phyloP scores from a whole-genome alignment of 2,329 filamentous ascomycete genomes.

The Epichloe glyceriae region DNA sequence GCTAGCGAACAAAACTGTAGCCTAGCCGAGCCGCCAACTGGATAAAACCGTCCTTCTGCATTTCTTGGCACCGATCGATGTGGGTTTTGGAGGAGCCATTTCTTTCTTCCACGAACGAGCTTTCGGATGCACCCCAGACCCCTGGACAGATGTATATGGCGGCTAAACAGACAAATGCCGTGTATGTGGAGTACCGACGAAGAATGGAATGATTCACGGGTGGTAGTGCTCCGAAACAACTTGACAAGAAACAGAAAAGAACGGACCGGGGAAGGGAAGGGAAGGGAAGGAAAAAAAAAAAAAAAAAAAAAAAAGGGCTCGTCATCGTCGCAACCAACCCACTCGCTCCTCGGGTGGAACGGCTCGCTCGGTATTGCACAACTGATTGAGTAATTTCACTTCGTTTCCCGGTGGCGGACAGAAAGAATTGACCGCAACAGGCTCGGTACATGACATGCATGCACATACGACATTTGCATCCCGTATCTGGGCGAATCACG shows the following conservation, averaged over 20 bases:
- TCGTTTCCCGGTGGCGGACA: too few species aligned
- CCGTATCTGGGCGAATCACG: slow-evolving; percentile 3
- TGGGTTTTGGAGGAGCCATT: background rate
- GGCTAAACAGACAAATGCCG: background rate
- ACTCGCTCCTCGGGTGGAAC: background rate
- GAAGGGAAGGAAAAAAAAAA: background rate
- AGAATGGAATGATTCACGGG: too few species aligned
- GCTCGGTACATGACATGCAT: background rate
- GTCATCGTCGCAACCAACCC: background rate
- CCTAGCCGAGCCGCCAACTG: background rate
- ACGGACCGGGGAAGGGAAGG: too few species aligned
- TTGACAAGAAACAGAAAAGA: background rate
- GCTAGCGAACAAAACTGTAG: background rate
- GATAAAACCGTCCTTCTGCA: background rate
- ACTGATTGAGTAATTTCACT: background rate
- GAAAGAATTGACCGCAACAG: background rate
- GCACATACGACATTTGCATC: background rate
- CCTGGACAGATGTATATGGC: background rate
- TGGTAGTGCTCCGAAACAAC: too few species aligned
- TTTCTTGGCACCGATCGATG: background rate
- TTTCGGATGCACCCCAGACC: background rate
- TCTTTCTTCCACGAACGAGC: background rate
- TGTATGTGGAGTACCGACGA: too few species aligned
- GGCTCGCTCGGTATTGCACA: too few species aligned
- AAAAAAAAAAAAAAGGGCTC: background rate